phyloP scores from a whole-genome alignment of 139 green algal genomes.

The Chlamydomonas sp. region DNA sequence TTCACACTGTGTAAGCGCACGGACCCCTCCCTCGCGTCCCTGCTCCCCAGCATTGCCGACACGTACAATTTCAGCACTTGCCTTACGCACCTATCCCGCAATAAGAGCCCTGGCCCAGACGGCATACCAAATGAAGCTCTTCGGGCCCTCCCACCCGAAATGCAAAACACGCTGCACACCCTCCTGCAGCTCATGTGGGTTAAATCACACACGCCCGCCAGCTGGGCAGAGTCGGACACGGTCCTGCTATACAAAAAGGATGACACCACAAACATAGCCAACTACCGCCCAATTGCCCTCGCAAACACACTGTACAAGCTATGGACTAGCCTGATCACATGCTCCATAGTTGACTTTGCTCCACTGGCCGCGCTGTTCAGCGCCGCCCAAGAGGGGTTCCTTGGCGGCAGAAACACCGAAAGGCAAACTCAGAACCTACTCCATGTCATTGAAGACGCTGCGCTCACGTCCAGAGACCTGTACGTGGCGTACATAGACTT shows the following conservation, averaged over 20 bases:
- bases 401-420: neutral
- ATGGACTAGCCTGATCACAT: constrained; percentile 47
- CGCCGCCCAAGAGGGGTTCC: constrained; percentile 52
- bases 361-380: constrained; percentile 27
- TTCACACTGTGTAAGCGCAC: neutral
- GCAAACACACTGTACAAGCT: constrained; percentile 53
- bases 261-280: constrained; percentile 14
- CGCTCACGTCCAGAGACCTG: constrained; percentile 24
- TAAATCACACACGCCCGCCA: constrained; percentile 37
- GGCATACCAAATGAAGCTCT: constrained; percentile 50
- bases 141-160: constrained; percentile 19
- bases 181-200: constrained; percentile 38
- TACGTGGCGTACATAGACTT: constrained; percentile 53
- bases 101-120: constrained; percentile 48
- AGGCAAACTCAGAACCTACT: constrained; percentile 22
- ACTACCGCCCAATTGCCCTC: constrained; percentile 49
- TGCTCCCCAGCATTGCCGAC: neutral
- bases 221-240: constrained; percentile 52
- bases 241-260: constrained; percentile 50
- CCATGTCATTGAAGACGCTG: constrained; percentile 47
- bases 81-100: neutral
- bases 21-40: neutral
- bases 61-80: constrained; percentile 12
- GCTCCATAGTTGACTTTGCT: constrained; percentile 25
- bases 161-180: constrained; percentile 19